Evolutionary conservation across 768 basidiomycete species (phyloP), one percentile per base, ranked within the genome.

Genomic region (Russula emetica): DNA sequence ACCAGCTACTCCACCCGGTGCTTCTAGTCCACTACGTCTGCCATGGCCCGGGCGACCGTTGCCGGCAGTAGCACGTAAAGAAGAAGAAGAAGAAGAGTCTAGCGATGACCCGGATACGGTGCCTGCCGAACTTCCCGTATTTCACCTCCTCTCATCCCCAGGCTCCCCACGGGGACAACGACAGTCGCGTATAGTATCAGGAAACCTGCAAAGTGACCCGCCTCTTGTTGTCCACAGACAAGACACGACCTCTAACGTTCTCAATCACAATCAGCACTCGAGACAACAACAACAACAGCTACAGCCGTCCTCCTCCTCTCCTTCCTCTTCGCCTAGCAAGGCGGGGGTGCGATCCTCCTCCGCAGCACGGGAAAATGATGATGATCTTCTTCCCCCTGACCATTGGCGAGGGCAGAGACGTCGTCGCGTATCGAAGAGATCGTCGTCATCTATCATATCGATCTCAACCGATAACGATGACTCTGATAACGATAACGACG

Each of bases 391-490:
- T 22, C 13, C 7, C 6, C 24, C 30, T 22, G n/a, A 16, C 16
- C 53, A 5, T 22, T 5, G 2, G 16, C 24, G 13, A 14, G 26
- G 49, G 9, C 49, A 6, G 24, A 14, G 7, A 14, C 22, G 56
- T n/a, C 58, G 22, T 36, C 34, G 36, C 5, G 5, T 18, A 18
- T 55, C 67, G 34, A 63, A 70, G 44, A 20, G 11, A 7, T 47
- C 45, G 3, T 47, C 45, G 10, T 24, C 60, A 6, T 66, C 69
- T 11, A 63, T 78, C 26, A 76, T 80, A 30, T 72, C 75, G 16
- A 74, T 80, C 7, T 79, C 77, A 3, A 78, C 76, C 63, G 78
- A 76, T 26, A 75, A 75, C 5, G 60, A 47, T 36, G 18, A 77
- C 77, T 69, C 67, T 3, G 40, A 44, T 10, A 30, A 28, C 66